phyloP scores from a whole-genome alignment of 1,284 basidiomycete species.

The Sporisorium exsertum region DNA sequence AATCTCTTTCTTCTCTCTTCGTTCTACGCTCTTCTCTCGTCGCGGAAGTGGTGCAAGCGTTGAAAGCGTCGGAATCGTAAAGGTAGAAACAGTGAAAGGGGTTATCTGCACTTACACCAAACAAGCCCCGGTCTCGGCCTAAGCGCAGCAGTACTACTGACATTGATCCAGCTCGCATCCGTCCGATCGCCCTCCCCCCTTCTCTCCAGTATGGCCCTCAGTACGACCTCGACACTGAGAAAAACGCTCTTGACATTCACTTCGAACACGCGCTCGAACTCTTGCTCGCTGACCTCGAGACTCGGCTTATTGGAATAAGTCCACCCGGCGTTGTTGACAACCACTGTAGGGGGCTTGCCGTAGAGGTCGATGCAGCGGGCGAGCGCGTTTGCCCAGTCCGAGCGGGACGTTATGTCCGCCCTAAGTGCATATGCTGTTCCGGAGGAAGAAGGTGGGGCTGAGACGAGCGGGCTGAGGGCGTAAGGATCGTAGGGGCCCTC shows the following conservation, averaged over 20 bases:
- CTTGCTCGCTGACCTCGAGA: conserved; percentile 24
- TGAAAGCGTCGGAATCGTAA: too few species aligned
- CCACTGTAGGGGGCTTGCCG: conserved; percentile 5
- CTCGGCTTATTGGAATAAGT: conserved; percentile 49
- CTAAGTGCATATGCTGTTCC: conserved; percentile 15
- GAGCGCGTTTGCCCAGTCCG: conserved; percentile 12
- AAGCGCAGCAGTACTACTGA: conserved; percentile 37
- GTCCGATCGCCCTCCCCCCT: background rate
- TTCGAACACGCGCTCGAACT: conserved; percentile 41
- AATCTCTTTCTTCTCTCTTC: background rate
- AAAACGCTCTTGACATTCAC: conserved; percentile 47
- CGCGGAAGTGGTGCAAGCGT: too few species aligned
- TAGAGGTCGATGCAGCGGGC: background rate
- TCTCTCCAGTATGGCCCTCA: conserved; percentile 17
- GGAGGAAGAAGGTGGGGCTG: background rate
- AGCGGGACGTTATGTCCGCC: conserved; percentile 21
- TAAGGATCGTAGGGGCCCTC: conserved; percentile 17
- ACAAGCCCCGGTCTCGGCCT: conserved; percentile 41
- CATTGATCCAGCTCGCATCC: conserved; percentile 34
- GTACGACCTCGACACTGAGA: conserved; percentile 27
- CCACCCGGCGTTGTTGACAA: conserved; percentile 56
- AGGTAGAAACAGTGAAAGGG: too few species aligned
- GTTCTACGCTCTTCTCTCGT: background rate
- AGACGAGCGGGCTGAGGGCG: conserved; percentile 3
- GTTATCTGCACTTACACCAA: conserved; percentile 37